Evolutionary conservation across 495 filamentous ascomycete species (phyloP), one percentile per base, ranked within the genome.

Genomic region (Stereocaulon alpinum): DNA sequence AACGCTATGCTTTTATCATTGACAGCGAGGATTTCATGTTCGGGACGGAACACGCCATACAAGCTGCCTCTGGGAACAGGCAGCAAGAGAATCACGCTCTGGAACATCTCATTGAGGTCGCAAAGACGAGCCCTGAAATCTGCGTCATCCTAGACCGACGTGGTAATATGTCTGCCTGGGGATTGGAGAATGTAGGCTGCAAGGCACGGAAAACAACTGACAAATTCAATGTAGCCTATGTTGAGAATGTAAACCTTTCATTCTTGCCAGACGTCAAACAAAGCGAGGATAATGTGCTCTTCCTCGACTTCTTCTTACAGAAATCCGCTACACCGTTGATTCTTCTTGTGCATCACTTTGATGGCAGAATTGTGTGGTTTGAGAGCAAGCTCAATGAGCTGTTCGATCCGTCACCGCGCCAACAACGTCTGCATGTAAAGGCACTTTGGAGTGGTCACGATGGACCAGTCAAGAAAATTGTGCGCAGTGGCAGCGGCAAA

Each of bases 91-190:
- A 84, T 52, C 80, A 86, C 61, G 85, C 85, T 14, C 72, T 96
- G 43, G 83, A 91, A 64, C 90, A 95, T 71, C 75, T 97, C 6
- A 84, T 91, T 32, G 89, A 94, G 60, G 82, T 96, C 59, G 89
- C 89, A 6, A 92, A 89, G 56, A 83, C 84, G 29, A 85, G 78
- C 52, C 94, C 92, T 0, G 94, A 99, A 65, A 81, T 97, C 3
- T 91, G 89, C 63, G 77, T 96, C 17, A 83, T 92, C 3, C 76
- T 95, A 54, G 91, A 99, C 71, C 85, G 86, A 20, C 75, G 79
- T 41, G 93, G 93, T 5, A 82, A 85, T 64, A 90, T 97, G 89
- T 89, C 88, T 49, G 93, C 91, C 0, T 96, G 92, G 92, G 94
- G 89, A 2, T 68, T 99, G 56, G 91, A 97, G 69, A 89, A 91